These are phyloP conservation scores for Stachybotrys echinatus DNA, from an alignment of 2,329 filamentous ascomycete species.

Conservation along the genomic window DNA sequence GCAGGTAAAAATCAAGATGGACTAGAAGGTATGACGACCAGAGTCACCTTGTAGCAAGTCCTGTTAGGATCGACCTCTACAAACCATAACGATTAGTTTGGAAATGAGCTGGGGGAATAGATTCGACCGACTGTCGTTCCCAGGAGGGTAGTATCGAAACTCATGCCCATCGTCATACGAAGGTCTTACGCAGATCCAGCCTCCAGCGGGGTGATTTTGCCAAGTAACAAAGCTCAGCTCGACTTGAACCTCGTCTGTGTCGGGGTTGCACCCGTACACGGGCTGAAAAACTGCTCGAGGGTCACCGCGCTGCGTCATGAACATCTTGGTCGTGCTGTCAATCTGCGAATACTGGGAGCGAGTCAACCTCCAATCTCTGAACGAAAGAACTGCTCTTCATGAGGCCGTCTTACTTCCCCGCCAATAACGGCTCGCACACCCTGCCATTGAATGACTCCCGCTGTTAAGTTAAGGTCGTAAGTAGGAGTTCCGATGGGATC, in stretches of 20 bases:
- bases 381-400: too few relatives aligned
- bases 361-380: too few relatives aligned
- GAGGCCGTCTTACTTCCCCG: neutral
- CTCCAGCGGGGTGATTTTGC: slow-evolving; percentile 1
- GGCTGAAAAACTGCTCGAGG: neutral
- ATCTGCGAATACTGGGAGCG: neutral
- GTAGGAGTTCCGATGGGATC: neutral
- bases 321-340: slow-evolving; percentile 2
- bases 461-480: neutral
- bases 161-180: neutral
- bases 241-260: neutral
- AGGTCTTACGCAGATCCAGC: neutral
- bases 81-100: too few relatives aligned
- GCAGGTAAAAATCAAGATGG: too few relatives aligned
- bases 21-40: neutral
- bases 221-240: slow-evolving; percentile 1
- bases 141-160: slow-evolving; percentile 1
- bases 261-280: neutral
- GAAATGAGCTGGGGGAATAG: too few relatives aligned
- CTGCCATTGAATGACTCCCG: neutral
- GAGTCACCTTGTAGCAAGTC: neutral
- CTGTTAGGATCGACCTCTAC: neutral
- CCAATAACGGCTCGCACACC: neutral
- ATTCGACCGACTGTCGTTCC: neutral
- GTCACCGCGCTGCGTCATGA: slow-evolving; percentile 1